Conservation (phyloP, 495 filamentous ascomycete genomes). For the Jackrogersella multiformis region DNA sequence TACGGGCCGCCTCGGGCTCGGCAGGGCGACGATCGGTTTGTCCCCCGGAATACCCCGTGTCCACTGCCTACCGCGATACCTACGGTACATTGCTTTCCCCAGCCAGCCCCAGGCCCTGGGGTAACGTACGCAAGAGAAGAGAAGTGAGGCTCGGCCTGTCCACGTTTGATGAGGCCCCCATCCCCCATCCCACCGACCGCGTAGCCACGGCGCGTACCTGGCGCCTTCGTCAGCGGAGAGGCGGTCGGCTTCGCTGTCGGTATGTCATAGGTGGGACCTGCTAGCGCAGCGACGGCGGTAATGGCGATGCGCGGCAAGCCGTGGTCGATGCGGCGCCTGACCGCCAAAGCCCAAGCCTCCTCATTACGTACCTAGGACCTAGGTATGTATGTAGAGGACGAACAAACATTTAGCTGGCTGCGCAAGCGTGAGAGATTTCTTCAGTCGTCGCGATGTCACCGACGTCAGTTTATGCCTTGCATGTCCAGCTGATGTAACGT, state of each 20-base stretch:
- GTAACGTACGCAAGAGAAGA: too few relatives aligned
- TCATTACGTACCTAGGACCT: too few relatives aligned
- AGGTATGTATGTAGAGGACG: not conserved
- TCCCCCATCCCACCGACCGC: not conserved
- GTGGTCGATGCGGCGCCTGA: slow-evolving; percentile 10
- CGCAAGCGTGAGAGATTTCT: not conserved
- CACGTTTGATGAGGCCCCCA: not conserved
- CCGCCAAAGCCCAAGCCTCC: slow-evolving; percentile 29
- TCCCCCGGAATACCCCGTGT: slow-evolving; percentile 30
- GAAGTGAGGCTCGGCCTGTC: not conserved
- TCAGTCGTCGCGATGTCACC: not conserved
- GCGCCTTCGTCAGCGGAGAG: slow-evolving; percentile 22
- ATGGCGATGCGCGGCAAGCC: slow-evolving; percentile 25
- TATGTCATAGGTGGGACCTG: not conserved
- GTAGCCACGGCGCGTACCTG: slow-evolving; percentile 25
- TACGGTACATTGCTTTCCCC: too few relatives aligned
- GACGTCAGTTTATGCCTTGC: slow-evolving; percentile 14
- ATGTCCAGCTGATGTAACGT: slow-evolving; percentile 14
- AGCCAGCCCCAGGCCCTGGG: too few relatives aligned
- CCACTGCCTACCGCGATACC: too few relatives aligned
- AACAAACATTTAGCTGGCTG: not conserved
- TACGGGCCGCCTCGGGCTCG: slow-evolving; percentile 42
- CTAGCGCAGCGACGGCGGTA: slow-evolving; percentile 9
- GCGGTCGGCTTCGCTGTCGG: not conserved
- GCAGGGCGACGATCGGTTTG: slow-evolving; percentile 31